Evolutionary conservation across 192 early-diverging fungal genomes (phyloP), one percentile per base, ranked within the genome.

Genomic region (Neocallimastix lanati): DNA sequence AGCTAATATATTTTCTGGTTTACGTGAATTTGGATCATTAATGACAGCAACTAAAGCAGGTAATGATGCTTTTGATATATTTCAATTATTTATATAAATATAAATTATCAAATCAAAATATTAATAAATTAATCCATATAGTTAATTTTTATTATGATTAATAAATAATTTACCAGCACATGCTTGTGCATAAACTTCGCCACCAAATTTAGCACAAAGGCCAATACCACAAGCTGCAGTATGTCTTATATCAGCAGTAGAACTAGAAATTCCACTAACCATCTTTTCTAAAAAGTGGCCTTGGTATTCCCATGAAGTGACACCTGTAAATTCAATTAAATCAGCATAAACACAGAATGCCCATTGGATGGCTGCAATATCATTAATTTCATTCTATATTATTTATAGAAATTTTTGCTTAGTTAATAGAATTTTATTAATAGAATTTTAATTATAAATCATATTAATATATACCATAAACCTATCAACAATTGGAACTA

Each of bases 211-310:
- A 36, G 93, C 98, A 80, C 92, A 91, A n/a, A 97, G 87, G 36
- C 97, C 97, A 28, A 98, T 84, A 81, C 95, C 96, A 85, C 96
- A 99, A 21, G 94, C 93, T 15, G 96, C 93, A 12, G 95, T 92
- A 88, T 99, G 98, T 15, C 96, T 91, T 40, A 99, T 89, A 79
- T 98, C 95, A 0, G 87, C 81, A 77, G 85, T 83, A 36, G 84
- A 78, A 80, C 90, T 88, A 21, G 85, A 84, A n/a, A 94, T 38
- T 28, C 88, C 86, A 37, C 85, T 83, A 7, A 90, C 82, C 84
- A 95, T 84, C 50, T 81, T 83, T 58, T 87, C 87, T 30, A 96
- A 88, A 83, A 95, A 94, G 79, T 90, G 90, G 27, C 82, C 83
- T 77, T 87, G 85, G 82, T 88, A 94, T 79, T 80, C 83, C 84